Conservation (phyloP, 768 basidiomycete species). For the Heimioporus sp. region DNA sequence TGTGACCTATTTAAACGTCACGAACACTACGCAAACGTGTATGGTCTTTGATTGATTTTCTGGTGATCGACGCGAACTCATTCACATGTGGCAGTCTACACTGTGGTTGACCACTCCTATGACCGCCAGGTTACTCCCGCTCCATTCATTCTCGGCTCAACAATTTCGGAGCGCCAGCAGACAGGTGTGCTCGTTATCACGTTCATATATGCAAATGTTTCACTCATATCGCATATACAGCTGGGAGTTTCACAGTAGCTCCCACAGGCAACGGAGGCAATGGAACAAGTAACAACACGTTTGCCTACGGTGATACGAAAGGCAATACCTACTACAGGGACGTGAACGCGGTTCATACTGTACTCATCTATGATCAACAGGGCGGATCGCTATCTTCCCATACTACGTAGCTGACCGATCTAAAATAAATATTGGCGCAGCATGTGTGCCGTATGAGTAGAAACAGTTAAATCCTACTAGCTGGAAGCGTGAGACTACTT, state of each 20-base stretch:
- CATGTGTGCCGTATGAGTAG: no score
- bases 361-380: conserved; percentile 58
- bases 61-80: no score
- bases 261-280: conserved; percentile 56
- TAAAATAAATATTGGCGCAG: no score
- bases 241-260: conserved; percentile 48
- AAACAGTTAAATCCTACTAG: no score
- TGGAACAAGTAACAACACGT: conserved; percentile 68
- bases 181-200: conserved; percentile 41
- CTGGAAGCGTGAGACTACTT: not conserved
- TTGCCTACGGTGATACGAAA: conserved; percentile 54
- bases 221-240: conserved; percentile 27
- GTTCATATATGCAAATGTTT: not conserved
- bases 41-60: no score
- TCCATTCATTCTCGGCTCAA: conserved; percentile 57
- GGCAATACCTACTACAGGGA: conserved; percentile 63
- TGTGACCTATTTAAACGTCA: no score
- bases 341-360: conserved; percentile 59
- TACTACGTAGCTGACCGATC: no score
- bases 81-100: conserved; percentile 38
- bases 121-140: conserved; percentile 54
- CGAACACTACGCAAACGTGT: no score
- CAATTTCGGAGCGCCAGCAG: conserved; percentile 57
- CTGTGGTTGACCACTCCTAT: conserved; percentile 68
- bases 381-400: conserved; percentile 37